Evolutionary conservation across 805 yeast species (phyloP).

Genomic region (Ogataea pini): DNA sequence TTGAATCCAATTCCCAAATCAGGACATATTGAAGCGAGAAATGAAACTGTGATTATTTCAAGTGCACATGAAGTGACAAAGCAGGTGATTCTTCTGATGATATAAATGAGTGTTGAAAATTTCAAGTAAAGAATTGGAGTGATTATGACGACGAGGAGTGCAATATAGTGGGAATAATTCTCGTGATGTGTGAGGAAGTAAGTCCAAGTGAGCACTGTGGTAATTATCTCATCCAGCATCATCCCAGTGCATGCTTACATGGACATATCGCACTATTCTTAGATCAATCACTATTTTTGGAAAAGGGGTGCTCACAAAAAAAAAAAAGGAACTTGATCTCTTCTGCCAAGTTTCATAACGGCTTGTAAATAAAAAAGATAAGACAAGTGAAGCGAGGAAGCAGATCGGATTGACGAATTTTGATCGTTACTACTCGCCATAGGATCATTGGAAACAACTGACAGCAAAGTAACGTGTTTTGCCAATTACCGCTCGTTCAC

Average conservation of each 20-base stretch:
- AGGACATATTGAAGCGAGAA: slow-evolving; percentile 4
- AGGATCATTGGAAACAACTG: background rate
- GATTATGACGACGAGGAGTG: background rate
- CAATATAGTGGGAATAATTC: slow-evolving; percentile 14
- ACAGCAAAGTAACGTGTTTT: background rate
- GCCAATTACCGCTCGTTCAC: slow-evolving; percentile 34
- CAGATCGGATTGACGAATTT: background rate
- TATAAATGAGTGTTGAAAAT: background rate
- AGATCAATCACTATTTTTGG: no score
- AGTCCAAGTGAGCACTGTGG: slow-evolving; percentile 11
- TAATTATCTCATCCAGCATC: no score
- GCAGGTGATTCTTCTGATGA: background rate
- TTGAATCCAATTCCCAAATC: background rate
- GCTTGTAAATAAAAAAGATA: no score
- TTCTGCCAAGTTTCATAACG: no score
- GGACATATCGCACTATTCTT: no score
- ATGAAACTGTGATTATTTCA: slow-evolving; percentile 1
- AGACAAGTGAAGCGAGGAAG: no score
- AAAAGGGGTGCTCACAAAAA: no score
- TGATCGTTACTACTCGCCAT: background rate
- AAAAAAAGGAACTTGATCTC: no score
- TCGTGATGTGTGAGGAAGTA: no score
- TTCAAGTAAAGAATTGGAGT: background rate
- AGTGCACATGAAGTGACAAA: background rate
- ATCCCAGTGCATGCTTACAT: no score